phyloP scores from a whole-genome alignment of 2,329 filamentous ascomycete species.

The Cercospora zeina region DNA sequence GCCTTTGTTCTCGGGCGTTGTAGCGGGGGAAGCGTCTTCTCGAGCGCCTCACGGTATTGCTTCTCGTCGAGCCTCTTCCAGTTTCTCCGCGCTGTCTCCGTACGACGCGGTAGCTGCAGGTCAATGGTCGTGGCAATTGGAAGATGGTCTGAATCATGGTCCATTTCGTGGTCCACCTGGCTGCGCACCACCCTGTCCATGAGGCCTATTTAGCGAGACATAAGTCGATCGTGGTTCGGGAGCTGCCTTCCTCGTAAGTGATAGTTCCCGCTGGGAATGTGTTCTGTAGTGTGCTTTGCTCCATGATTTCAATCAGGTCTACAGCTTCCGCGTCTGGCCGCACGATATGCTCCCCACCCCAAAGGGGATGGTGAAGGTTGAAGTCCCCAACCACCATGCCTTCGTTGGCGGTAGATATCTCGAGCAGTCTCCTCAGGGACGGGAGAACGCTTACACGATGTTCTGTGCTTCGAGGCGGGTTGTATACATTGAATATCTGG shows the following conservation, averaged over 20 bases:
- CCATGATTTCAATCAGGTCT: constrained; percentile 5
- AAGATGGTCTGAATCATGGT: constrained; percentile 7
- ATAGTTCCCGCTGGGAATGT: neutral
- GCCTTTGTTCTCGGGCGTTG: constrained; percentile 5
- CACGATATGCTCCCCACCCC: neutral
- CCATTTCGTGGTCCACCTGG: constrained; percentile 3
- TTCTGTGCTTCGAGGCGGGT: constrained; percentile 5
- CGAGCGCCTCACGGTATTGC: neutral
- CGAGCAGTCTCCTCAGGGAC: neutral
- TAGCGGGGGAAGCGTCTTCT: neutral
- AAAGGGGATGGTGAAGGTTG: constrained; percentile 4
- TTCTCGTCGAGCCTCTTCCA: constrained; percentile 8
- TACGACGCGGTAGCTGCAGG: neutral
- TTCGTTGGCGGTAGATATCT: constrained; percentile 9
- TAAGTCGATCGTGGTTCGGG: constrained; percentile 1
- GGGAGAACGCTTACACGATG: neutral
- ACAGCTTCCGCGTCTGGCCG: neutral
- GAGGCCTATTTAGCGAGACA: neutral
- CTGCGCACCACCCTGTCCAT: neutral
- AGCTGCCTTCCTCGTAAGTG: constrained; percentile 7
- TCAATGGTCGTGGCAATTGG: constrained; percentile 5
- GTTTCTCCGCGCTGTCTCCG: neutral
- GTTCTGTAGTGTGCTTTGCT: constrained; percentile 1
- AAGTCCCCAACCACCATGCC: constrained; percentile 6
- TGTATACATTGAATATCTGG: neutral